Percentiles rank a stretch among this genome's conserved stretches.
These are phyloP conservation scores for Talaromyces rugulosus DNA, from an alignment of 2,329 filamentous ascomycete genomes.

Conservation along the genomic window DNA sequence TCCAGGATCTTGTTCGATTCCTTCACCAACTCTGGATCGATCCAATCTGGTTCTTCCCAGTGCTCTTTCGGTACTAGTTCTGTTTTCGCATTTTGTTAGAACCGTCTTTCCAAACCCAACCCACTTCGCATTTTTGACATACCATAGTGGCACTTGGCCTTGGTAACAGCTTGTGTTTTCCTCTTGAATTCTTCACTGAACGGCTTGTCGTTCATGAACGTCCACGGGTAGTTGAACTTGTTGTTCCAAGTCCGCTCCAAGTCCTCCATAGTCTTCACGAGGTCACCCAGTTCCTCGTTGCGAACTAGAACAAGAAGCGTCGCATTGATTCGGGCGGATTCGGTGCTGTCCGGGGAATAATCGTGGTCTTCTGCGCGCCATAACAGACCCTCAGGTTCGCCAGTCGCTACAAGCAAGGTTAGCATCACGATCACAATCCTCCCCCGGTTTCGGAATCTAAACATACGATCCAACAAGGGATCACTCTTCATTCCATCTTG, in stretches of 20 bases:
- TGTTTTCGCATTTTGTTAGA: conserved; percentile 36
- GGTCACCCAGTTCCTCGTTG: conserved; percentile 79
- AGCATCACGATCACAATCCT: conserved; percentile 13
- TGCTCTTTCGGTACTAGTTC: conserved; percentile 91
- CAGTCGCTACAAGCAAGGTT: conserved; percentile 57
- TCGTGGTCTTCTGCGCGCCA: conserved; percentile 68
- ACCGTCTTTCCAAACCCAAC: conserved; percentile 3
- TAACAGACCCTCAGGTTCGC: conserved; percentile 75
- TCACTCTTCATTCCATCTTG: conserved; percentile 65
- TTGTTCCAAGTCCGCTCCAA: conserved; percentile 93
- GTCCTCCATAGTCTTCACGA: conserved; percentile 85
- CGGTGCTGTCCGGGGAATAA: conserved; percentile 70
- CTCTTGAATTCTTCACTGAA: conserved; percentile 92
- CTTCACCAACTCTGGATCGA: conserved; percentile 77
- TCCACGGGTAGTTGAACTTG: conserved; percentile 99
- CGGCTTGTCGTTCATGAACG: conserved; percentile 94
- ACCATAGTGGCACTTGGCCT: conserved; percentile 84
- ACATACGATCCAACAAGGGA: conserved; percentile 80
- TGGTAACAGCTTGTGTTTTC: conserved; percentile 74
- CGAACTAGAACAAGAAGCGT: conserved; percentile 88
- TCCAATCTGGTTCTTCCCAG: conserved; percentile 90
- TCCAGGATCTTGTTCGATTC: conserved; percentile 80
- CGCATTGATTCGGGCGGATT: conserved; percentile 84
- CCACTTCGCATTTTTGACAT: conserved; percentile 22
- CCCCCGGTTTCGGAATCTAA: conserved; percentile 7